Conservation (phyloP, 441 rosid genomes). For the Francoa sonchifolia region DNA sequence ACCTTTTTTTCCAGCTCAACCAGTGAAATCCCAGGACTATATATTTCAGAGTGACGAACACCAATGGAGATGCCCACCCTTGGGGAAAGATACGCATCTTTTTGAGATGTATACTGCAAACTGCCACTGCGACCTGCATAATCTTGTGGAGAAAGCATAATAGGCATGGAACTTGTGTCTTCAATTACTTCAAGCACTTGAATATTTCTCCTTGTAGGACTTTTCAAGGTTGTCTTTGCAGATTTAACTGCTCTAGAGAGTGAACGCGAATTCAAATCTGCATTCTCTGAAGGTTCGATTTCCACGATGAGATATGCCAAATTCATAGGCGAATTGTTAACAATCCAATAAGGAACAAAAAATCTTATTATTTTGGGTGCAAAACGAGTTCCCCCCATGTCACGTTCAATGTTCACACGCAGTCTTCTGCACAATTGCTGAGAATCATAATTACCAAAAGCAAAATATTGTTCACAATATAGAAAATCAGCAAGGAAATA, state of each 20-base stretch:
- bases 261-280: constrained; percentile 43
- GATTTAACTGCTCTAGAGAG: constrained; percentile 66
- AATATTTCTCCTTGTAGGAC: constrained; percentile 50
- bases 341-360: constrained; percentile 93
- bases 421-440: constrained; percentile 78
- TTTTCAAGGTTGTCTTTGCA: constrained; percentile 42
- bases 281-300: constrained; percentile 59
- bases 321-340: constrained; percentile 64
- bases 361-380: constrained; percentile 79
- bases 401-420: constrained; percentile 84
- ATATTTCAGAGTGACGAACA: constrained; percentile 61
- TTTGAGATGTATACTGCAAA: constrained; percentile 59
- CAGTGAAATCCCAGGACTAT: constrained; percentile 90
- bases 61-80: constrained; percentile 87
- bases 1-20: constrained; percentile 99
- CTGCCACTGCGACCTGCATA: constrained; percentile 69
- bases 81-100: constrained; percentile 65
- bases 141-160: constrained; percentile 98
- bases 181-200: constrained; percentile 77
- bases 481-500: too few relatives aligned
- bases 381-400: constrained; percentile 75
- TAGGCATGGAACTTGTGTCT: constrained; percentile 79
- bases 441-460: too few relatives aligned
- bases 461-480: too few relatives aligned
- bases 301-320: constrained; percentile 79